phyloP scores from a whole-genome alignment of 177 flowering plant genomes.

The Tripterygium wilfordii region DNA sequence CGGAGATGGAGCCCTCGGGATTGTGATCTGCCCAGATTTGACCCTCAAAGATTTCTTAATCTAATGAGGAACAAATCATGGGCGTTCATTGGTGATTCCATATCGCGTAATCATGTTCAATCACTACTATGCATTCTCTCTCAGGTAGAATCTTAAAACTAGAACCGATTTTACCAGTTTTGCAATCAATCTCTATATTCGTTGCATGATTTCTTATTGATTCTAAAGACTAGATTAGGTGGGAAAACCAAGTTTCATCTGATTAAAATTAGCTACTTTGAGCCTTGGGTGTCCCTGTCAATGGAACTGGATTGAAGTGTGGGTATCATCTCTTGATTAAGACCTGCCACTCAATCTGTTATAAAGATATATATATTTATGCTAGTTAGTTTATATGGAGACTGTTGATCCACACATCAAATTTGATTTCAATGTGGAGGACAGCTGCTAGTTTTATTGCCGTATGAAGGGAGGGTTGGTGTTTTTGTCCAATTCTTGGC shows the following conservation, averaged over 20 bases:
- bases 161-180: neutral
- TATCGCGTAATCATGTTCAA: conserved; percentile 61
- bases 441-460: conserved; percentile 6
- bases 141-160: conserved; percentile 21
- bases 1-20: conserved; percentile 57
- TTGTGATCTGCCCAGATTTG: conserved; percentile 42
- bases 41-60: conserved; percentile 32
- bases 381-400: too few species aligned
- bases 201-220: too few species aligned
- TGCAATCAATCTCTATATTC: neutral
- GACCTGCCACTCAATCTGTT: too few species aligned
- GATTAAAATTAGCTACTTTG: neutral
- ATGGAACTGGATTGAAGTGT: too few species aligned
- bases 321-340: too few species aligned
- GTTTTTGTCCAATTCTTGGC: conserved; percentile 7
- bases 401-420: neutral
- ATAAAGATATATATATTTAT: too few species aligned
- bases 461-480: conserved; percentile 1
- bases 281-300: too few species aligned
- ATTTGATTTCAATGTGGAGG: conserved; percentile 1
- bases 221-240: neutral
- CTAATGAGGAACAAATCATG: conserved; percentile 34
- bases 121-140: conserved; percentile 55
- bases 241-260: neutral
- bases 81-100: conserved; percentile 62